Conservation (phyloP, 2,329 filamentous ascomycete species). For the Lachnellula suecica region DNA sequence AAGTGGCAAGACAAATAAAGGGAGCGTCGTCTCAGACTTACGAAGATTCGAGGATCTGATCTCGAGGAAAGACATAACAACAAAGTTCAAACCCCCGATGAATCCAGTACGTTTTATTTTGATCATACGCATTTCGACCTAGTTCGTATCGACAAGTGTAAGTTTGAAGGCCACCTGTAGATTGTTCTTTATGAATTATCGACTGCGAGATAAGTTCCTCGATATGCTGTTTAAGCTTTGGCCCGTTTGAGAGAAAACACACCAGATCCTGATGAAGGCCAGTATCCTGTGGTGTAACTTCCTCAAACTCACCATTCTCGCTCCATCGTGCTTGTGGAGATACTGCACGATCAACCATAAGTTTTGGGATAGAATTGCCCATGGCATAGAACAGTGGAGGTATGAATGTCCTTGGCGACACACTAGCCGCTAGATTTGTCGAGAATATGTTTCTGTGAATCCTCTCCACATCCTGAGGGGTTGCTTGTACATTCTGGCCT, state of each 20-base stretch:
- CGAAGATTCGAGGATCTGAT: conserved; percentile 7
- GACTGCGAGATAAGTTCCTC: conserved; percentile 5
- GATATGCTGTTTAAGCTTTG: conserved; percentile 2
- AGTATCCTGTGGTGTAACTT: conserved; percentile 7
- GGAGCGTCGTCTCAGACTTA: conserved; percentile 2
- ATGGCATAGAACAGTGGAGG: conserved; percentile 11
- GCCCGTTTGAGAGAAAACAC: conserved; percentile 3
- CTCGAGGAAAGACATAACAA: conserved; percentile 8
- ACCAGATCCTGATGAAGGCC: conserved; percentile 7
- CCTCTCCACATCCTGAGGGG: conserved; percentile 1
- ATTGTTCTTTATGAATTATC: conserved; percentile 4
- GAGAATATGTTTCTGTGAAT: neutral
- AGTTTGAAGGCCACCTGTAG: conserved; percentile 5
- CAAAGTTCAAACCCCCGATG: conserved; percentile 7
- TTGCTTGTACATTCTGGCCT: neutral
- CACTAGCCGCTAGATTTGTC: conserved; percentile 4
- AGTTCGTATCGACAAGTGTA: conserved; percentile 5
- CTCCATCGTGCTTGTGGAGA: conserved; percentile 7
- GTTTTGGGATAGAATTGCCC: conserved; percentile 7
- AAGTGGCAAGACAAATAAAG: conserved; percentile 3
- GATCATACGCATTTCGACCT: conserved; percentile 1
- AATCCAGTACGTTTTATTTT: conserved; percentile 7
- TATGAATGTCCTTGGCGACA: conserved; percentile 6
- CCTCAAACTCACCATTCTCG: conserved; percentile 6
- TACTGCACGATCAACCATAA: conserved; percentile 7